Evolutionary conservation across 1,284 basidiomycete genomes (phyloP).

Genomic region (Phaffia rhodozyma): DNA sequence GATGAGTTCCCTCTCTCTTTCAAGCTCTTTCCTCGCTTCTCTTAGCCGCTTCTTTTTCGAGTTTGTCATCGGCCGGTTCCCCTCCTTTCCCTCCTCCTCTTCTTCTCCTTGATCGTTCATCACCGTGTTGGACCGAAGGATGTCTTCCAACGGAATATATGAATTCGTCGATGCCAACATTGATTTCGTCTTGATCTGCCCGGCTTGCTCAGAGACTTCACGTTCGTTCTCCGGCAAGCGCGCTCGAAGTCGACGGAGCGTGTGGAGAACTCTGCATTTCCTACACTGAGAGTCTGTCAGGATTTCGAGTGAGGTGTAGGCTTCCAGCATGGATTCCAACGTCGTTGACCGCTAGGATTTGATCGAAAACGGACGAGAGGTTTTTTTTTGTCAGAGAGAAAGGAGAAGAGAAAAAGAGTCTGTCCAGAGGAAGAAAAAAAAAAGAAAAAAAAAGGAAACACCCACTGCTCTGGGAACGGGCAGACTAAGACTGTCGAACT

Average conservation of each 20-base stretch:
- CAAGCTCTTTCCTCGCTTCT: conserved; percentile 42
- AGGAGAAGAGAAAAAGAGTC: conserved; percentile 32
- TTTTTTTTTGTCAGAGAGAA: neutral
- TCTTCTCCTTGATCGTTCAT: too few relatives aligned
- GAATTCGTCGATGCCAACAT: conserved; percentile 46
- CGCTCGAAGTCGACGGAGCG: conserved; percentile 29
- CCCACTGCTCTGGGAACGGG: conserved; percentile 46
- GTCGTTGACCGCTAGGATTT: conserved; percentile 43
- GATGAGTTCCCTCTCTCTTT: conserved; percentile 37
- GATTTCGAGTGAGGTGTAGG: conserved; percentile 69
- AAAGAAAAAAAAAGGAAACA: neutral
- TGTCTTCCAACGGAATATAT: conserved; percentile 18
- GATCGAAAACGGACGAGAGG: conserved; percentile 14
- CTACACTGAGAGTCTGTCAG: conserved; percentile 73
- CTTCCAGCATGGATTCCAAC: conserved; percentile 59
- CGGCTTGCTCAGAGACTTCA: neutral
- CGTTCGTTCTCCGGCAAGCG: too few relatives aligned
- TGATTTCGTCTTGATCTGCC: too few relatives aligned
- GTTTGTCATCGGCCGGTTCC: conserved; percentile 36
- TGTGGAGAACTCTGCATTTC: conserved; percentile 63
- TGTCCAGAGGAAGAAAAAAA: neutral
- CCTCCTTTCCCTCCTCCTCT: conserved; percentile 11
- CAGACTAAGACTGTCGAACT: conserved; percentile 69
- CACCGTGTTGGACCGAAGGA: neutral
- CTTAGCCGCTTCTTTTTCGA: conserved; percentile 57